Percentiles rank a stretch among this genome's conserved stretches.
Evolutionary conservation across 176 grass and related monocot species (phyloP).

Genomic region (Oryza brachyantha): DNA sequence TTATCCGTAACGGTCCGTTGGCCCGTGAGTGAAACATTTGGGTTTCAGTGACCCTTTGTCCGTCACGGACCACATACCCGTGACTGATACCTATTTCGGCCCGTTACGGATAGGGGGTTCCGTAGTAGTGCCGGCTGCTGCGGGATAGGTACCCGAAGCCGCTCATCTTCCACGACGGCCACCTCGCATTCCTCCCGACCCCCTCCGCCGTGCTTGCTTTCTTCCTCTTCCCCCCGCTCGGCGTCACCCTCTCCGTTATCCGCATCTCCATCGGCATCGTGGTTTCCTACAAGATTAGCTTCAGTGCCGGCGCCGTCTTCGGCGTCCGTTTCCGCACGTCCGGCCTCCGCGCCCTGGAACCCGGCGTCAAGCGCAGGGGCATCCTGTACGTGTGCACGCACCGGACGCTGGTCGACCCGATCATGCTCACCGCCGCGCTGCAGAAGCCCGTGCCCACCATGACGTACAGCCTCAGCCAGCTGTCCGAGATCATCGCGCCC

Average conservation of each 20-base stretch:
- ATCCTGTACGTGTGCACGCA: slow-evolving; percentile 86
- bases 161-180: slow-evolving; percentile 91
- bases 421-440: slow-evolving; percentile 58
- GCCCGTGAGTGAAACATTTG: too few species aligned
- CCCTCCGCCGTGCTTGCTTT: slow-evolving; percentile 51
- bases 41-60: too few species aligned
- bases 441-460: slow-evolving; percentile 60
- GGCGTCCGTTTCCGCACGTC: slow-evolving; percentile 52
- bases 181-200: slow-evolving; percentile 70
- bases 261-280: slow-evolving; percentile 56
- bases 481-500: slow-evolving; percentile 66
- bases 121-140: slow-evolving; percentile 37
- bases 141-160: slow-evolving; percentile 79
- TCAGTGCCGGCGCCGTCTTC: slow-evolving; percentile 12
- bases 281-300: slow-evolving; percentile 50
- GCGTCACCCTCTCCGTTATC: slow-evolving; percentile 47
- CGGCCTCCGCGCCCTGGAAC: background rate
- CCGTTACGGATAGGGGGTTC: too few species aligned
- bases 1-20: too few species aligned
- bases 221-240: slow-evolving; percentile 73
- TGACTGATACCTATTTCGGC: too few species aligned
- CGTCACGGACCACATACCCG: too few species aligned
- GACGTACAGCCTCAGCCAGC: slow-evolving; percentile 81
- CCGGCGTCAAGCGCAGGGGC: slow-evolving; percentile 5
- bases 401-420: slow-evolving; percentile 76